phyloP scores from a whole-genome alignment of 2,329 filamentous ascomycete species.

The Cryphonectria radicalis region DNA sequence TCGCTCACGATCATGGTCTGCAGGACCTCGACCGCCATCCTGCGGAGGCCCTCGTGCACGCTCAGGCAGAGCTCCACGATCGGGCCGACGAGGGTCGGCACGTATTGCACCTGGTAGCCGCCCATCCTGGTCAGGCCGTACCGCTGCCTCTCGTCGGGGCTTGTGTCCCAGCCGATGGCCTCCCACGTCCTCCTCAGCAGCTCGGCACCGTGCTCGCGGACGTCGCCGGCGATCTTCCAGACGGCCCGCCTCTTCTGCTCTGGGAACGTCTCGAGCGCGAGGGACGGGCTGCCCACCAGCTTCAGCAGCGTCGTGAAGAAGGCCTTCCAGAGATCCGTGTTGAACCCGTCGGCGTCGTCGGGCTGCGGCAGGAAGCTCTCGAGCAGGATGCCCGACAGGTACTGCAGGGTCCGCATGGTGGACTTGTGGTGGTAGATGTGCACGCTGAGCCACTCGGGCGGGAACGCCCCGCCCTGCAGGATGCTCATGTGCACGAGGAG shows the following conservation, averaged over 20 bases:
- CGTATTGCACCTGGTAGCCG: slow-evolving; percentile 97
- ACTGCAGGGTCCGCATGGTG: slow-evolving; percentile 82
- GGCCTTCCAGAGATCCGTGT: slow-evolving; percentile 90
- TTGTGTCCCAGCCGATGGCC: slow-evolving; percentile 94
- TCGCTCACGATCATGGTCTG: slow-evolving; percentile 99
- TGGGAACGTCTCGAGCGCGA: slow-evolving; percentile 93
- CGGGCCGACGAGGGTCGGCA: slow-evolving; percentile 86
- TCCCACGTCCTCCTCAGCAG: slow-evolving; percentile 88
- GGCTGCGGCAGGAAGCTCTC: slow-evolving; percentile 84
- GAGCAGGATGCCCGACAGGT: slow-evolving; percentile 78
- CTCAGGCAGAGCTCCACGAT: slow-evolving; percentile 94
- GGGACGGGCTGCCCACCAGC: slow-evolving; percentile 83
- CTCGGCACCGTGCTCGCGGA: slow-evolving; percentile 87
- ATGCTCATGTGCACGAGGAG: slow-evolving; percentile 89
- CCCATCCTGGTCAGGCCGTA: slow-evolving; percentile 86
- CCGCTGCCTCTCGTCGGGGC: slow-evolving; percentile 72
- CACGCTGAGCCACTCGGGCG: slow-evolving; percentile 85
- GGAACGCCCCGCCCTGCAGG: slow-evolving; percentile 86
- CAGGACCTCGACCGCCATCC: slow-evolving; percentile 88
- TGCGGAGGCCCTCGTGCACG: slow-evolving; percentile 87
- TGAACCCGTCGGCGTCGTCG: slow-evolving; percentile 89
- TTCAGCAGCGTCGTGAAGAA: slow-evolving; percentile 91
- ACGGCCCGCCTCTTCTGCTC: slow-evolving; percentile 96
- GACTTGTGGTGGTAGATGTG: slow-evolving; percentile 93
- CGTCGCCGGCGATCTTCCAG: slow-evolving; percentile 98